Conservation (phyloP, 371 early-diverging fungal species). For the Circinella minor region DNA sequence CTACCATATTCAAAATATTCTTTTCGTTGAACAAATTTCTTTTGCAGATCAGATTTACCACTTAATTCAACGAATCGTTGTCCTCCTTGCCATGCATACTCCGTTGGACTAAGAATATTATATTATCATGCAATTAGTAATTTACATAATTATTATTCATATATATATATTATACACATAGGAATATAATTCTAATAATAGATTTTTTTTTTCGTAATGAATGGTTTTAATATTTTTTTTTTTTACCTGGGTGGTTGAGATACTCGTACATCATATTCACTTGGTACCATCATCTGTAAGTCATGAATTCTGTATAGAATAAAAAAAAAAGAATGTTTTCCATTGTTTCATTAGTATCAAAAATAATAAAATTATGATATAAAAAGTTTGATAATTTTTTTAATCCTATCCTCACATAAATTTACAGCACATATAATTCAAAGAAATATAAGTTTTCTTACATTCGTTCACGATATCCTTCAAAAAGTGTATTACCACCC, state of each 20-base stretch:
- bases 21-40: constrained; percentile 54
- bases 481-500: constrained; percentile 77
- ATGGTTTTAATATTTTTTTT: not conserved
- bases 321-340: not conserved
- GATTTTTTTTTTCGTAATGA: not conserved
- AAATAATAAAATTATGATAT: not conserved
- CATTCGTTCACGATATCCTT: constrained; percentile 75
- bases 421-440: no score
- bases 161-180: no score
- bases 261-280: constrained; percentile 67
- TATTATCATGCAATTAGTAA: not conserved
- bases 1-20: constrained; percentile 68
- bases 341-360: not conserved
- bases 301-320: constrained; percentile 56
- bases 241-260: constrained; percentile 66
- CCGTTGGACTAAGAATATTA: constrained; percentile 43
- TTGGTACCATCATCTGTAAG: constrained; percentile 65
- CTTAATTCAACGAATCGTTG: constrained; percentile 44
- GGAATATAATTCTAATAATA: no score
- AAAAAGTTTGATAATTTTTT: no score
- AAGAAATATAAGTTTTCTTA: constrained; percentile 23
- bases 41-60: constrained; percentile 51
- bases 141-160: no score
- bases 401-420: no score
- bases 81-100: constrained; percentile 63